Base-by-base conservation (phyloP, 78 protist species). In the Dictyostelium discoideum region DNA sequence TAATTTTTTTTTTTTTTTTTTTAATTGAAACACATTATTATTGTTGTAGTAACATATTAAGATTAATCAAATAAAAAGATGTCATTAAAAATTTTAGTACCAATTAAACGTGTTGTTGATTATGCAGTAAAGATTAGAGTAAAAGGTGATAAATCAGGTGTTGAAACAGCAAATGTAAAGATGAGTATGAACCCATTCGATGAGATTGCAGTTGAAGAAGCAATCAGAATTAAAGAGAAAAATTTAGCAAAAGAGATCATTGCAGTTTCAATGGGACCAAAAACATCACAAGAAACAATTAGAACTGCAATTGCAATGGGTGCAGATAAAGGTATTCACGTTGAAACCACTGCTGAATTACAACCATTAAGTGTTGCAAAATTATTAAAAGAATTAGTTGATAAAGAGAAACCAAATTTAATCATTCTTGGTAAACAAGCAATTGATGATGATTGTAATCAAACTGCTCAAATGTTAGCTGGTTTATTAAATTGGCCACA, bases 181-280 rank as follows among this genome's bases (percentile, higher is more conserved):
- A 97, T 97, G 97, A 48, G 93, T 73, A 97, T 98, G 98, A 99
- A 99, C 85, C 99, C 99, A 82, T 99, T 99, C 92, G 98, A 98
- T 90, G 99, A 98, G 88, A 98, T 99, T 22, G 99, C 98, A 6
- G 98, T 98, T 29, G 93, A 86, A 96, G 97, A 98, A 93, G 99
- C 99, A 6, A 88, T 99, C 39, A 97, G 97, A 16, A 76, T 99
- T 85, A 99, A 98, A 94, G 99, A 98, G 92, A 85, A 60, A 87
- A 60, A 72, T 10, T 4, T 92, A 20, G 98, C 97, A 9, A 83
- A 48, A 8, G 99, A 98, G 93, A 90, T 98, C 73, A 63, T 98
- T n/a, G 99, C 99, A n/a, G 99, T 98, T 22, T 63, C 98, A 40
- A 80, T 98, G 72, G 99, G 99, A 24, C 98, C 99, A 46, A 78